These are phyloP conservation scores for Scutellaria barbata DNA, from an alignment of 257 asterid species.

Conservation along the genomic window DNA sequence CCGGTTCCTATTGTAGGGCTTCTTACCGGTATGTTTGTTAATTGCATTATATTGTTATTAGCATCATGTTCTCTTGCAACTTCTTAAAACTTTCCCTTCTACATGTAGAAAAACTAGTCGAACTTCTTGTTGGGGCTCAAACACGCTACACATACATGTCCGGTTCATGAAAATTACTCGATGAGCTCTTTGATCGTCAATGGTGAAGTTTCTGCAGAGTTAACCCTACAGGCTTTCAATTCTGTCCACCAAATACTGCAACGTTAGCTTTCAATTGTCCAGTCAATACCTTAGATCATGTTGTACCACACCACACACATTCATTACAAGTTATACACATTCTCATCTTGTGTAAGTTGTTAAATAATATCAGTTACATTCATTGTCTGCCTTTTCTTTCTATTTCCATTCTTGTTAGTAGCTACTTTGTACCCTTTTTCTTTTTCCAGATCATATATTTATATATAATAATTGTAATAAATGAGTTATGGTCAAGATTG, in stretches of 20 bases:
- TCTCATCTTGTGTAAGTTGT: conserved; percentile 27
- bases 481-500: conserved; percentile 21
- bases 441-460: not conserved
- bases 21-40: conserved; percentile 62
- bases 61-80: not conserved
- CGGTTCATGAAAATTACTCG: conserved; percentile 66
- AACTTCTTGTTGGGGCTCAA: conserved; percentile 90
- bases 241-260: not conserved
- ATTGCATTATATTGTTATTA: not conserved
- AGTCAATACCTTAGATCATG: conserved; percentile 29
- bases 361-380: not conserved
- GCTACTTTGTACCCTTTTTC: not conserved
- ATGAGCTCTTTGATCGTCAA: not conserved
- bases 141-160: conserved; percentile 98
- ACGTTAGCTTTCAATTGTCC: conserved; percentile 1
- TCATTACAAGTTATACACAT: conserved; percentile 15
- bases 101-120: conserved; percentile 80
- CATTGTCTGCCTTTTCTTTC: not conserved
- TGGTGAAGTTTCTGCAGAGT: conserved; percentile 17
- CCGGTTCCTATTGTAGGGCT: conserved; percentile 84
- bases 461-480: conserved; percentile 3
- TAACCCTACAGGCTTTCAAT: not conserved
- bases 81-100: not conserved
- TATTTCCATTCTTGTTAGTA: not conserved
- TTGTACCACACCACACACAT: conserved; percentile 27